These are phyloP conservation scores for Boletus fagicola DNA, from an alignment of 768 basidiomycete genomes.

Conservation along the genomic window DNA sequence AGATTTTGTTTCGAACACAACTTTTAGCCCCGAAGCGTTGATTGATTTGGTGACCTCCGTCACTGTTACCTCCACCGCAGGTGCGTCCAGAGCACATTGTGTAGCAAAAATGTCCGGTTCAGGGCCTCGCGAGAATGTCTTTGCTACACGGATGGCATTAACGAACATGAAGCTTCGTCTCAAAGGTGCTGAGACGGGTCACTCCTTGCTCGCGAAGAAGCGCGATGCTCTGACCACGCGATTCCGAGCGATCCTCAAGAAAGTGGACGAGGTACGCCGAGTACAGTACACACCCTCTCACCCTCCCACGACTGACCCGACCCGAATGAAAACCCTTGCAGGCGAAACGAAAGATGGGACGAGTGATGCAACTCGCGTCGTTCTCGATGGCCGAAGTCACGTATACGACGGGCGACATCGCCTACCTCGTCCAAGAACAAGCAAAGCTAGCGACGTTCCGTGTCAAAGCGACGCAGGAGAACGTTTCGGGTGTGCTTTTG, in stretches of 20 bases:
- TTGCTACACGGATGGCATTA: constrained; percentile 96
- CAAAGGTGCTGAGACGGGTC: constrained; percentile 92
- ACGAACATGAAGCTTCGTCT: constrained; percentile 88
- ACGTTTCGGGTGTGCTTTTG: constrained; percentile 94
- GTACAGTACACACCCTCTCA: background rate
- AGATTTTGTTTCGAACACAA: accelerated
- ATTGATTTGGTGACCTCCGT: background rate
- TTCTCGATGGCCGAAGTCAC: constrained; percentile 99
- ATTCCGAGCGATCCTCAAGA: constrained; percentile 90
- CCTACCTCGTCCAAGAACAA: constrained; percentile 96
- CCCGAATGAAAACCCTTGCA: constrained; percentile 36
- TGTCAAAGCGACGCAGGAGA: constrained; percentile 95
- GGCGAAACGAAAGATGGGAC: constrained; percentile 99
- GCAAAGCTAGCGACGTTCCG: constrained; percentile 89
- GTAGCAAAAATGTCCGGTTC: constrained; percentile 74
- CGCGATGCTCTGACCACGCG: constrained; percentile 93
- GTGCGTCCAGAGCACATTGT: background rate
- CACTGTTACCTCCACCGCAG: too few species aligned
- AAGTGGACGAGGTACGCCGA: constrained; percentile 89
- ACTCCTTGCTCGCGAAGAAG: constrained; percentile 95
- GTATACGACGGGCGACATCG: constrained; percentile 95
- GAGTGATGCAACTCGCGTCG: constrained; percentile 97
- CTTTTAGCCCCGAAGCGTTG: too few species aligned
- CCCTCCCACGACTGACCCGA: constrained; percentile 18
- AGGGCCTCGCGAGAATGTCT: constrained; percentile 88